Base-by-base conservation (phyloP, 306 rosid species). In the Glycyrrhiza uralensis region DNA sequence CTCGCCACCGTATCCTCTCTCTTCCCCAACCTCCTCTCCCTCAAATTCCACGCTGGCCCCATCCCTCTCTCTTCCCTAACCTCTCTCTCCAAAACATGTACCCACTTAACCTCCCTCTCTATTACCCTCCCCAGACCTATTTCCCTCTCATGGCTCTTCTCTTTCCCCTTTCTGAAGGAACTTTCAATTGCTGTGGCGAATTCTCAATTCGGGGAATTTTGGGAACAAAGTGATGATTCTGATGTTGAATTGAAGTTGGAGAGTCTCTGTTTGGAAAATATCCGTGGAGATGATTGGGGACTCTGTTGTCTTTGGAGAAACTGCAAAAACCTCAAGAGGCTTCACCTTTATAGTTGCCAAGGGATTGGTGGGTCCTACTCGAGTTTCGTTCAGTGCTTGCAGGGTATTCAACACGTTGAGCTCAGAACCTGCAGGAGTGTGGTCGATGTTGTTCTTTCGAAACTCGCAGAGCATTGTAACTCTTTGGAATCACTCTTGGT, bases 381-480 rank as follows among this genome's bases (percentile, higher is more conserved):
- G 0, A 85, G 82, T 1, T 94, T 94, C 36, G 71, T 49, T 6
- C 78, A 54, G 38, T 94, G 95, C 76, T 74, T 94, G 70, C 72
- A 76, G 44, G 71, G 69, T 15, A 72, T 94, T 29, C 19, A 73
- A 55, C 85, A 86, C 56, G 79, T 94, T 64, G 97, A 94, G 81
- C 85, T 94, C 13, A 69, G 88, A 69, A 91, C 92, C 50, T 91
- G 98, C 45, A 88, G 98, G 75, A 88, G 79, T n/a, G 80, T 91
- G 17, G 85, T 88, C 42, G 94, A 94, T 44, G 84, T 51, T 24
- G 84, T 94, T 58, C 85, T 94, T 1, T 23, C 83, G n/a, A 87
- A 82, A 58, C 66, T 91, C 28, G 76, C 84, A 0, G 90, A 89
- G 46, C 81, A 89, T 79, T 89, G 80, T 11, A 18, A 22, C 13